Percentiles rank a stretch among this genome's conserved stretches.
Evolutionary conservation across 2,329 filamentous ascomycete species (phyloP).

Genomic region (Teratosphaeria epicoccoides): DNA sequence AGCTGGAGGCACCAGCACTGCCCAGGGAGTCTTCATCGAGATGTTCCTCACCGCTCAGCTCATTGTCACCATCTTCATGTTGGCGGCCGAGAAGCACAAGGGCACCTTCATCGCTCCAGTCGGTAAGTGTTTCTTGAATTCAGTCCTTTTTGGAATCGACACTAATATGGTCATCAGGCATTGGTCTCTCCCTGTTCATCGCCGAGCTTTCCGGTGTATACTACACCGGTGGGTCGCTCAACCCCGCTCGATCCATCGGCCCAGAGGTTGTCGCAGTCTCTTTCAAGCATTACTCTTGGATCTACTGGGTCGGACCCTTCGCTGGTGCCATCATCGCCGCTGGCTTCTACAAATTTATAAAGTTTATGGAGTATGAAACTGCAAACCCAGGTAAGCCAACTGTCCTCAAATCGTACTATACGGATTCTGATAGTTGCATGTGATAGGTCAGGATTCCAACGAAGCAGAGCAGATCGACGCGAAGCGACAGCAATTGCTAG

Average conservation of each 20-base stretch:
- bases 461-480: neutral
- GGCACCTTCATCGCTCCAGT: constrained; percentile 50
- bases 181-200: constrained; percentile 61
- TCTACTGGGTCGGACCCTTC: constrained; percentile 19
- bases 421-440: no score
- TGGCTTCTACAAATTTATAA: constrained; percentile 23
- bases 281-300: neutral
- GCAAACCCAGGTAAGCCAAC: constrained; percentile 23
- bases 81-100: constrained; percentile 26
- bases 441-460: neutral
- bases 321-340: constrained; percentile 14
- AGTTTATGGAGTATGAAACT: constrained; percentile 21
- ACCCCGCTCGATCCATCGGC: constrained; percentile 27
- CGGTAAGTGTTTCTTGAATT: constrained; percentile 17
- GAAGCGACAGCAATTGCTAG: neutral
- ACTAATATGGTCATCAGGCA: constrained; percentile 29
- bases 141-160: neutral
- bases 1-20: constrained; percentile 1
- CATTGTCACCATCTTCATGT: constrained; percentile 26
- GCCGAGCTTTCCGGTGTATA: constrained; percentile 11
- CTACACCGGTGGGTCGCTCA: constrained; percentile 25
- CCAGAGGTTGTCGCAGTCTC: constrained; percentile 15
- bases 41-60: constrained; percentile 22
- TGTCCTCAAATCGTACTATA: no score
- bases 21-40: constrained; percentile 25